Evolutionary conservation across 2,329 filamentous ascomycete species (phyloP), one percentile per base, ranked within the genome.

Genomic region (Fusarium clavum): DNA sequence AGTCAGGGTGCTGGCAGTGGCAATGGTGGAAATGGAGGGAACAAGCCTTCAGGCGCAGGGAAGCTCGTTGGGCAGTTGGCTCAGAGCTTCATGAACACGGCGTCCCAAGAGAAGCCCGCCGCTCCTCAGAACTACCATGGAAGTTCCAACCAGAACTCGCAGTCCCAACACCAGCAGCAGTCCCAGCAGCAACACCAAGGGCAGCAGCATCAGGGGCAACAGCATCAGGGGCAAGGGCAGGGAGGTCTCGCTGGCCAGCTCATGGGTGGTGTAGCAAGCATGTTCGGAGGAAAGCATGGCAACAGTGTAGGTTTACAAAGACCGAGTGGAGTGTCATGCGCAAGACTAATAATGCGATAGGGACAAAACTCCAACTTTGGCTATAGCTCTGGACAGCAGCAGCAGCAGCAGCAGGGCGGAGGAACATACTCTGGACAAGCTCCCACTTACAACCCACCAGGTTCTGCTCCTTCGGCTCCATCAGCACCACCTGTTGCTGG

Each of bases 1-100:
- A 57, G 49, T 25, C 66, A 72, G 38, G 62, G 73, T 52, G 58
- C 68, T 29, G 67, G 73, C 47, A 67, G 75, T 44, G 66, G 75
- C 47, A 67, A 76, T 44, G 66, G 75, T 47, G 72, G 80, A 53
- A 69, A 76, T 46, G 75, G 78, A 47, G 79, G 82, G 32, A 78
- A 79, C 60, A 79, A 80, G 61, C 79, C 78, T 57, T 83, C 73
- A 79, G 67, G 67, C 4, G 73, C 85, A 75, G 79, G 90, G 73
- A 84, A 89, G 83, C 80, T 88, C 77, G 81, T 89, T 77, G 81
- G 88, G 75, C 82, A 88, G 75, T 79, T 89, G 58, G 85, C 84
- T 2, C 87, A 86, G 30, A 86, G 83, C 70, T 76, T 89, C 25
- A 86, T 90, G 72, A 85, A 84, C 40, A 81, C 83, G 25, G 80